Base-by-base conservation (phyloP, 441 rosid species). In the Capsella rubella region DNA sequence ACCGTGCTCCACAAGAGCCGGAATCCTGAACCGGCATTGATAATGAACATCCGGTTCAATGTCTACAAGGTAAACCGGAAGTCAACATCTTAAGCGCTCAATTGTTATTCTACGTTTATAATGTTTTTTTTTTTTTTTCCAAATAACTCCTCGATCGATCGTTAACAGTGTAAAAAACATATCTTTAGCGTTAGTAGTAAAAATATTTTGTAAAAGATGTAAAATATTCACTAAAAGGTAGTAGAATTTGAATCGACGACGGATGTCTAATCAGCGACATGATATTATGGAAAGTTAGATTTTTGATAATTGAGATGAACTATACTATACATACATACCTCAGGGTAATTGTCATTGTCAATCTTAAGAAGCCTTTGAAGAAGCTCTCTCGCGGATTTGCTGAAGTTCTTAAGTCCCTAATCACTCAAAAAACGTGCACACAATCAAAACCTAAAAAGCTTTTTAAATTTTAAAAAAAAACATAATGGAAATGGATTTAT, bases 21-120 rank as follows among this genome's bases (percentile, higher is more conserved):
- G 84, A 96, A 96, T 43, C 99, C 99, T 45, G 97, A 87, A 80
- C 99, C 99, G 43, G 98, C 97, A 79, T 96, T 96, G 84, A 93
- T 96, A 75, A 96, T 96, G 77, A 87, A 93, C 99, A 96, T 93
- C 78, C 95, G 97, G 83, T 84, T 84, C 73, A 95, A 89, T 18
- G 98, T 93, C 99, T 95, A 87, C 83, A 82, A 72, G 62, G 70
- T 58, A 58, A 32, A 52, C 8, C 59, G 31, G 34, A 57, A 69
- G 10, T 54, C 59, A 68, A 35, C 40, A 64, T 4, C 8, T 16
- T 57, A 16, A 8, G 12, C 42, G 8, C 43, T 28, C 39, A 46
- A 45, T 5, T 45, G 6, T 4, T 42, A 42, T 42, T 40, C 13
- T 42, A 42, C 6, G 18, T 45, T 45, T n/a, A 28, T 27, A 21